A percentile compares a stretch with the other conserved stretches of the same genome.
phyloP scores from a whole-genome alignment of 306 rosid genomes.

The Citrullus colocynthis region DNA sequence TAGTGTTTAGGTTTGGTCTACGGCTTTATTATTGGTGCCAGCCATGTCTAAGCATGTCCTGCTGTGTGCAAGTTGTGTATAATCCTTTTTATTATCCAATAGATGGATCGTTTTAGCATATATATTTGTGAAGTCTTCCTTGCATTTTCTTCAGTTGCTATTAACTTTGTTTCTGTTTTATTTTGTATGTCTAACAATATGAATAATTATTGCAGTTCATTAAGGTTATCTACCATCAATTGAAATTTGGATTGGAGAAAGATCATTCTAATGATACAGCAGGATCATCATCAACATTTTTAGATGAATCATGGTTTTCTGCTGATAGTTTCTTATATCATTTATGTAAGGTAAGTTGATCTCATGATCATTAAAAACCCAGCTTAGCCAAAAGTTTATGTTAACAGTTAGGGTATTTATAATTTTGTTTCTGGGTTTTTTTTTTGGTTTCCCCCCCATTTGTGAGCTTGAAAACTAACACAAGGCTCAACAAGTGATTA shows the following conservation, averaged over 20 bases:
- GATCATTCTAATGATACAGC: slow-evolving; percentile 16
- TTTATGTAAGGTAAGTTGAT: slow-evolving; percentile 85
- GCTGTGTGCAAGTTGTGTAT: not conserved
- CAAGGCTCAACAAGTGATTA: not conserved
- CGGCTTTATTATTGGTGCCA: not conserved
- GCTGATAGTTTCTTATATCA: slow-evolving; percentile 52
- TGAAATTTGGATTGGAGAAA: slow-evolving; percentile 57
- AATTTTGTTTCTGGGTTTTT: not conserved
- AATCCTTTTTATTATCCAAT: not conserved
- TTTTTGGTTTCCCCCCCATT: not conserved
- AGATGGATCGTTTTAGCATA: not conserved
- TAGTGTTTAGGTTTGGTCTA: not conserved
- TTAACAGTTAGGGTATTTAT: not conserved
- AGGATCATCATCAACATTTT: slow-evolving; percentile 26
- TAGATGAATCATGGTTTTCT: slow-evolving; percentile 73
- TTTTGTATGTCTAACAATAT: slow-evolving; percentile 12
- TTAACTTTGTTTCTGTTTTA: not conserved
- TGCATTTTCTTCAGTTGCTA: not conserved
- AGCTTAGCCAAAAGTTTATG: not conserved
- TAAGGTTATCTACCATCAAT: slow-evolving; percentile 66
- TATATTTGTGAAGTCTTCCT: not conserved
- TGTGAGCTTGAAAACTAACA: not conserved
- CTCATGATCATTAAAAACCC: not conserved
- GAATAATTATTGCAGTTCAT: slow-evolving; percentile 38
- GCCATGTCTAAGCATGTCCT: not conserved